Conservation (phyloP, 2,329 filamentous ascomycete species). For the Hypoxylon sp. region DNA sequence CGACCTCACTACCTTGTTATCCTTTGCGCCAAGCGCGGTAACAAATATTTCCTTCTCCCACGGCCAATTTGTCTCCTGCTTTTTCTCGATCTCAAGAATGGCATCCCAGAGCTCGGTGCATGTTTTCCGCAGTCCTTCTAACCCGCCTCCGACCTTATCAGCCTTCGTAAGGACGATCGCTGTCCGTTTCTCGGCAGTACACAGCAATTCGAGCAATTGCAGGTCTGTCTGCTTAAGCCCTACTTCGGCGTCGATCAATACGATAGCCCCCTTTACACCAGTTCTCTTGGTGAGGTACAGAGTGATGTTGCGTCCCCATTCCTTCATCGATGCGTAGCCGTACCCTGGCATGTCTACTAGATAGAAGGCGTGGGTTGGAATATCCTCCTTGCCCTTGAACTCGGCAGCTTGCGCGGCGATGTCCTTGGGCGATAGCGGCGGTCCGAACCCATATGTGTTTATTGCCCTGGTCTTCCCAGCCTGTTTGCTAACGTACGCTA, state of each 20-base stretch:
- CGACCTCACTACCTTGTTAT: conserved; percentile 32
- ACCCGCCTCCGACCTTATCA: conserved; percentile 54
- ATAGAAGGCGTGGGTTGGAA: conserved; percentile 57
- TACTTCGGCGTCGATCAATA: conserved; percentile 63
- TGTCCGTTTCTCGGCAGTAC: conserved; percentile 54
- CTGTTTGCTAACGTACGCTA: conserved; percentile 58
- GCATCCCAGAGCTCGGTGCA: conserved; percentile 42
- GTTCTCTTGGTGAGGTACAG: conserved; percentile 58
- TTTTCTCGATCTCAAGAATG: conserved; percentile 35
- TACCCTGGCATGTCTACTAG: conserved; percentile 62
- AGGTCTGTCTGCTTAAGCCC: conserved; percentile 58
- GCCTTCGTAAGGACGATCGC: conserved; percentile 64
- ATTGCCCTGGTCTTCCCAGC: conserved; percentile 63
- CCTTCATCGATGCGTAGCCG: conserved; percentile 54
- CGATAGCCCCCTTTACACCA: conserved; percentile 59
- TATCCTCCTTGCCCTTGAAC: conserved; percentile 46
- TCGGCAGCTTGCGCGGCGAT: conserved; percentile 34
- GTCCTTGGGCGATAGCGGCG: conserved; percentile 41
- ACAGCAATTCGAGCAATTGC: conserved; percentile 57
- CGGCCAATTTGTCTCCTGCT: conserved; percentile 32
- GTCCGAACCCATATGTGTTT: conserved; percentile 64
- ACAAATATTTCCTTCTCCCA: conserved; percentile 46
- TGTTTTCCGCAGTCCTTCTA: conserved; percentile 39
- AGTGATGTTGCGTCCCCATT: conserved; percentile 62
- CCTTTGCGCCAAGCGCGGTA: conserved; percentile 43